phyloP scores from a whole-genome alignment of 2,329 filamentous ascomycete genomes.

The Aspergillus quadricinctus region DNA sequence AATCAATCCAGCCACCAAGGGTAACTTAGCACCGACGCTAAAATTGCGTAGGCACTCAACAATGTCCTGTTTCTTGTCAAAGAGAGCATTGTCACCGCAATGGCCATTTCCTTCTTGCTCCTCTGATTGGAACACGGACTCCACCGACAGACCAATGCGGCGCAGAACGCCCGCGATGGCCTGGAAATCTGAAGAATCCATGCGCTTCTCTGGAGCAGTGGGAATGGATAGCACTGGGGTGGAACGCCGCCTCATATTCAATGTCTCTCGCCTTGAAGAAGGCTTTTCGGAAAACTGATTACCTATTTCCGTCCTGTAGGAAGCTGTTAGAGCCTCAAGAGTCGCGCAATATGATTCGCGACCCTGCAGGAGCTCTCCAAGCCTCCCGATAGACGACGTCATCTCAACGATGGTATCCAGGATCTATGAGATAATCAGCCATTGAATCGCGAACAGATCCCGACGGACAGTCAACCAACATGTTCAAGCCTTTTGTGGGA shows the following conservation, averaged over 20 bases:
- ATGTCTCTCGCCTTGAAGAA: conserved; percentile 23
- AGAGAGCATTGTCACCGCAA: conserved; percentile 17
- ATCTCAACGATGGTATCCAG: conserved; percentile 31
- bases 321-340: conserved; percentile 26
- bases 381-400: conserved; percentile 26
- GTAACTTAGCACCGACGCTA: conserved; percentile 25
- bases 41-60: conserved; percentile 25
- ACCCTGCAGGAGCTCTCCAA: conserved; percentile 25
- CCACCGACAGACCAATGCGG: conserved; percentile 28
- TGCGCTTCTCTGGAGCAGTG: conserved; percentile 11
- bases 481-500: conserved; percentile 32
- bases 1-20: conserved; percentile 25
- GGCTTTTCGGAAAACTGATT: conserved; percentile 17
- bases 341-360: conserved; percentile 34
- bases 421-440: conserved; percentile 23
- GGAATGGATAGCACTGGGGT: conserved; percentile 17
- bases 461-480: conserved; percentile 19
- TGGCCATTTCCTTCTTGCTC: conserved; percentile 15
- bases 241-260: conserved; percentile 20
- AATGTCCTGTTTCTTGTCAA: conserved; percentile 28
- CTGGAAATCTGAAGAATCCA: conserved; percentile 17
- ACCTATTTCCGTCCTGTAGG: conserved; percentile 30
- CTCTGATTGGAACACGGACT: conserved; percentile 23
- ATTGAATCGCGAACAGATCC: background rate
- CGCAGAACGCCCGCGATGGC: conserved; percentile 29